phyloP scores from a whole-genome alignment of 345 rosid species.

The Brassica napus region Da-Ae NC_063452.1:55449501-55450000 shows the following conservation, averaged over 20 bases:
- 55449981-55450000: too few relatives aligned
- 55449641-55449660: slow-evolving; percentile 58
- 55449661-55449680: slow-evolving; percentile 77
- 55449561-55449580: slow-evolving; percentile 90
- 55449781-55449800: too few relatives aligned
- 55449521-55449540: slow-evolving; percentile 74
- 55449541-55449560: slow-evolving; percentile 88
- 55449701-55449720: slow-evolving; percentile 60
- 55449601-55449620: slow-evolving; percentile 43
- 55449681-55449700: slow-evolving; percentile 72
- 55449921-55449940: too few relatives aligned
- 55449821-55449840: too few relatives aligned
- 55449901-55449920: too few relatives aligned
- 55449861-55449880: too few relatives aligned
- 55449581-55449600: slow-evolving; percentile 85
- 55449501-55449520: slow-evolving; percentile 88
- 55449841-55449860: too few relatives aligned
- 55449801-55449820: too few relatives aligned
- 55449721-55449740: slow-evolving; percentile 68
- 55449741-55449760: slow-evolving; percentile 63
- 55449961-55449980: too few relatives aligned
- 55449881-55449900: too few relatives aligned
- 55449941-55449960: too few relatives aligned
- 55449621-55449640: slow-evolving; percentile 61
- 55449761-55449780: slow-evolving; percentile 50